phyloP scores from a whole-genome alignment of 441 rosid species.

The Corymbia calophylla region DNA sequence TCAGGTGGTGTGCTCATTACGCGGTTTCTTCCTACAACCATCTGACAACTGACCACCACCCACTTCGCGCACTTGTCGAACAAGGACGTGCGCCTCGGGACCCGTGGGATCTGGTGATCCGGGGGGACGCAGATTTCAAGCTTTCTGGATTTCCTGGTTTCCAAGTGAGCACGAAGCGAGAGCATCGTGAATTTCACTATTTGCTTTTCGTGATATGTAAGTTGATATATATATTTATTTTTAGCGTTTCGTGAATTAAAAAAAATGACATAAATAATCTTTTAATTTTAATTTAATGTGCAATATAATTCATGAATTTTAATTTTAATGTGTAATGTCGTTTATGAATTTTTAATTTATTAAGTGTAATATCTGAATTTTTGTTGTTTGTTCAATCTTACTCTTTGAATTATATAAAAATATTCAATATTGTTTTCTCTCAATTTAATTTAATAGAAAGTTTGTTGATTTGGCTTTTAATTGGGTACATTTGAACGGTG shows the following conservation, averaged over 20 bases:
- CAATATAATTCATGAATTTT: not conserved
- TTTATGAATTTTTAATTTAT: rapidly evolving
- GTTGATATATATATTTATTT: not conserved
- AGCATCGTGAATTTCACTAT: not conserved
- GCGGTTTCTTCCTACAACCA: not conserved
- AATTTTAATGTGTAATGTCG: not conserved
- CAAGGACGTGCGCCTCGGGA: not conserved
- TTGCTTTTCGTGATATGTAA: not conserved
- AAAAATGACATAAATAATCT: not conserved
- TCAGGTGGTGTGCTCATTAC: not conserved
- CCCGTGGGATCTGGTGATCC: not conserved
- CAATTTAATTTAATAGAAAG: not conserved
- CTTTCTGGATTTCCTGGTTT: not conserved
- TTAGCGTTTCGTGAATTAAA: not conserved
- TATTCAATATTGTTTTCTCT: rapidly evolving
- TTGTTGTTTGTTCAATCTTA: not conserved
- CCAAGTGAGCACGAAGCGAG: not conserved
- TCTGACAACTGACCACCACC: not conserved
- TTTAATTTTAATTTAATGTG: rapidly evolving
- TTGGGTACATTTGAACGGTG: not conserved
- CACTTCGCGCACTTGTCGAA: not conserved
- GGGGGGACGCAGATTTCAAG: not conserved
- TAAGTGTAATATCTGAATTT: rapidly evolving
- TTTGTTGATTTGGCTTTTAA: not conserved
- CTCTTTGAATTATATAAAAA: not conserved